phyloP scores from a whole-genome alignment of 768 basidiomycete genomes.

The Leccinum olivaceopallidum region DNA sequence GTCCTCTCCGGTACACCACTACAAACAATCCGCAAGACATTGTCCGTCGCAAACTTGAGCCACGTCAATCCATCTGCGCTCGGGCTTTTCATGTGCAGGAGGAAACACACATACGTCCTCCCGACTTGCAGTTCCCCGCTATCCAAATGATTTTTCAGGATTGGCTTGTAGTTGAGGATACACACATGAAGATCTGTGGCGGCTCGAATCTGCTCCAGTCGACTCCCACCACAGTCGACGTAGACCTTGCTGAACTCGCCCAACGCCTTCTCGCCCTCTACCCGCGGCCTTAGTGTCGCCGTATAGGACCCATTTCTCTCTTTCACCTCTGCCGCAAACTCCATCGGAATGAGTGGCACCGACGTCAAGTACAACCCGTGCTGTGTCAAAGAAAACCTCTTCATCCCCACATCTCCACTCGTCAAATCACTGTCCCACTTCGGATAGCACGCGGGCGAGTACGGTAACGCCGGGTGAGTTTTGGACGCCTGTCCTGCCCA shows the following conservation, averaged over 20 bases:
- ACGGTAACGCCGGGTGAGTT: slow-evolving; percentile 15
- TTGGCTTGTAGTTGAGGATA: slow-evolving; percentile 23
- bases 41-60: slow-evolving; percentile 28
- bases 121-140: slow-evolving; percentile 16
- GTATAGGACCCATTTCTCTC: slow-evolving; percentile 1
- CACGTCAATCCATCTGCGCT: slow-evolving; percentile 13
- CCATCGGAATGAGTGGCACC: slow-evolving; percentile 25
- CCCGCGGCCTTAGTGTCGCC: slow-evolving; percentile 15
- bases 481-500: no score
- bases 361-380: slow-evolving; percentile 20
- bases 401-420: slow-evolving; percentile 12
- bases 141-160: no score
- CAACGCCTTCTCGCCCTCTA: not conserved
- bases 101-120: slow-evolving; percentile 24
- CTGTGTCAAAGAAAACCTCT: slow-evolving; percentile 12
- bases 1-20: slow-evolving; percentile 2
- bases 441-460: slow-evolving; percentile 24
- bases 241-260: slow-evolving; percentile 15
- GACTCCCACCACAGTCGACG: slow-evolving; percentile 18
- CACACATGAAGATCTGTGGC: slow-evolving; percentile 22
- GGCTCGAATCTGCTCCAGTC: slow-evolving; percentile 14
- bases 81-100: slow-evolving; percentile 14
- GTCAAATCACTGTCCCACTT: slow-evolving; percentile 17
- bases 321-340: slow-evolving; percentile 2
- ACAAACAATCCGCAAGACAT: slow-evolving; percentile 21